Conservation (phyloP, 805 yeast genomes). For the Starmerella vaccinii region DNA sequence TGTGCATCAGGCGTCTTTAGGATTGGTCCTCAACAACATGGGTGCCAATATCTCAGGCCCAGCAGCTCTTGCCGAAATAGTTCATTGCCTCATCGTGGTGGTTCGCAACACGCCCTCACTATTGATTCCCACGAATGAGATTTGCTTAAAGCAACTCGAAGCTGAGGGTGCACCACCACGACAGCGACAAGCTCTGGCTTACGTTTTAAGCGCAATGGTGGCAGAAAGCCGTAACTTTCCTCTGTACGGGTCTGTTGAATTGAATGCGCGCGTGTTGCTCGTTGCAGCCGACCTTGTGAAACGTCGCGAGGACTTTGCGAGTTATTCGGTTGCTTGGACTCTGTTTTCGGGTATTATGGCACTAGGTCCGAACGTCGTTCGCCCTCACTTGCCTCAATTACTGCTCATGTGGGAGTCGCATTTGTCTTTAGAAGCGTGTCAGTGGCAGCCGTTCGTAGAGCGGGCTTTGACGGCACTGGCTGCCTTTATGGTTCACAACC, state of each 20-base stretch:
- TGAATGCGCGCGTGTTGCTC: conserved; percentile 13
- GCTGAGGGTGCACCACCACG: conserved; percentile 4
- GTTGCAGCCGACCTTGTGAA: conserved; percentile 11
- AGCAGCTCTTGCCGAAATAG: conserved; percentile 5
- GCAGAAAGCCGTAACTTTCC: conserved; percentile 12
- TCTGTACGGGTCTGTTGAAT: conserved; percentile 20
- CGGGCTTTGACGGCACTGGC: conserved; percentile 50
- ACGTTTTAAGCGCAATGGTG: conserved; percentile 19
- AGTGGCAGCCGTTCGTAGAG: conserved; percentile 27
- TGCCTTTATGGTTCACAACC: conserved; percentile 38
- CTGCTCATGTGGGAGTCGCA: conserved; percentile 55
- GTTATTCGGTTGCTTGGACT: conserved; percentile 43
- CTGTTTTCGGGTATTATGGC: conserved; percentile 54
- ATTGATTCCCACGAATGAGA: conserved; percentile 15
- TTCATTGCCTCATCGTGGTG: conserved; percentile 13
- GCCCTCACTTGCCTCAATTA: conserved; percentile 49
- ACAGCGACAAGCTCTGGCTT: conserved; percentile 10
- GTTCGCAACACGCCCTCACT: conserved; percentile 18
- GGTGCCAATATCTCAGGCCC: conserved; percentile 7
- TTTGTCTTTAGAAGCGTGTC: conserved; percentile 31
- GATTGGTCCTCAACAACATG: conserved; percentile 18
- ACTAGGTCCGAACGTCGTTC: conserved; percentile 45
- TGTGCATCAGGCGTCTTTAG: conserved; percentile 21
- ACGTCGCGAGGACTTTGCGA: conserved; percentile 4
- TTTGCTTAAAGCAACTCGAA: conserved; percentile 19